Base-by-base conservation (phyloP, 805 yeast genomes). In the Pichia sporocuriosa region DNA sequence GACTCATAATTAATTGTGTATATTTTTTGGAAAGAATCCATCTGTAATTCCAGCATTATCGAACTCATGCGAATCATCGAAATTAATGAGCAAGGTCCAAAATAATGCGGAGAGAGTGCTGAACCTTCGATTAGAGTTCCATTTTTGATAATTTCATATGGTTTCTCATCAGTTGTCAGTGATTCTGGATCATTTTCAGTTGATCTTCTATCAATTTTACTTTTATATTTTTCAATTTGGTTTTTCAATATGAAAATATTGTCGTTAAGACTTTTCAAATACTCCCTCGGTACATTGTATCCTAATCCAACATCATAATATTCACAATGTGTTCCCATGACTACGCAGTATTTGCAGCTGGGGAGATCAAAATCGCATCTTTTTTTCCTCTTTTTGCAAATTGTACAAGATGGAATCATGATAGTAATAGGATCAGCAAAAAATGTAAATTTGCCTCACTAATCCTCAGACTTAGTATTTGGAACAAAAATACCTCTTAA, bases 281-380 rank as follows among this genome's bases (percentile, higher is more conserved):
- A 51, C 22, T 35, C 37, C 13, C 53, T 39, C 3, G 50, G 42
- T 12, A 47, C 31, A 32, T 40, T 46, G 6, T 37, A 30, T 4
- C 51, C 52, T 3, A 51, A 27, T 6, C 54, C 53, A 36, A 50
- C 54, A 36, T 51, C 55, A 32, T 46, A 48, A 24, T 44, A 51
- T 30, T 48, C 49, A 37, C 53, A 51, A 8, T 46, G 43, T 4
- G 46, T 37, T 10, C 55, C 55, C 47, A 46, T 48, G 2, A 45
- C 17, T n/a, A 35, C 37, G 31, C 55, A 51, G 20, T 47, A 39
- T 13, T 40, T 42, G 28, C 55, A 51, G 20, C 52, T 49, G n/a
- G 53, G 55, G 6, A 51, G 32, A 15, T 42, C 37, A 26, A 46
- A 48, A 29, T 51, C 53, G 32, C 55, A 51, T 37, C 46, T 51